Base-by-base conservation (phyloP, 2,329 filamentous ascomycete genomes). In the Falciphora oryzae region DNA sequence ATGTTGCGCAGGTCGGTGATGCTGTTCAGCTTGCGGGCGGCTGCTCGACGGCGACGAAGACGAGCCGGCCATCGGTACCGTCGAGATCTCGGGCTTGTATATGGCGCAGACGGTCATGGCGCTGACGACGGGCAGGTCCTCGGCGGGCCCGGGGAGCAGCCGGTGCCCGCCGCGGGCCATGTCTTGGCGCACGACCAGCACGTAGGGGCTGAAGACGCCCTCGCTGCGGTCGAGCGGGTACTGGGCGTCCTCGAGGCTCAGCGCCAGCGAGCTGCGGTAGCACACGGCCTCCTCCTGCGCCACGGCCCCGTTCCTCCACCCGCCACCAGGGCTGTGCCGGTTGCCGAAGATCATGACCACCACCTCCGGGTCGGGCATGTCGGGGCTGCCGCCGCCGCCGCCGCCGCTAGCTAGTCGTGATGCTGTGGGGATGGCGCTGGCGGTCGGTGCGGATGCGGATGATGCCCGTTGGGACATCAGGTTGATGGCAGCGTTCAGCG, bases 251-350 rank as follows among this genome's bases (percentile, higher is more conserved):
- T 79, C 75, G 0, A 86, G 75, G 27, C 81, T 81, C 35, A 79
- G 70, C 32, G 74, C 80, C 10, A 87, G 79, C 0, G 83, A 83
- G 59, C 81, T 85, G 58, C 88, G 83, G 71, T 86, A 88, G 75
- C 87, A 91, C 8, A 91, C 79, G 3, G 84, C 82, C 76, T 91
- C 89, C 75, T 91, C 88, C 73, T 91, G 89, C 0, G 88, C 88
- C 35, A 83, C 74, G 64, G 85, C 79, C 50, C 88, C 88, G 53
- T 79, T 80, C 5, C 81, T 71, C 81, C 87, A 91, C 25, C 86
- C 87, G 27, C 89, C 88, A n/a, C 88, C 89, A 0, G 84, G 80
- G 18, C 70, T 73, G 4, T 73, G 69, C 60, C 83, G 79, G 62
- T 85, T 89, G 22, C 88, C 88, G 76, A 90, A 85, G 70, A 90